Evolutionary conservation across 371 early-diverging fungal genomes (phyloP), one percentile per base, ranked within the genome.

Genomic region (Enterospora canceri): DNA sequence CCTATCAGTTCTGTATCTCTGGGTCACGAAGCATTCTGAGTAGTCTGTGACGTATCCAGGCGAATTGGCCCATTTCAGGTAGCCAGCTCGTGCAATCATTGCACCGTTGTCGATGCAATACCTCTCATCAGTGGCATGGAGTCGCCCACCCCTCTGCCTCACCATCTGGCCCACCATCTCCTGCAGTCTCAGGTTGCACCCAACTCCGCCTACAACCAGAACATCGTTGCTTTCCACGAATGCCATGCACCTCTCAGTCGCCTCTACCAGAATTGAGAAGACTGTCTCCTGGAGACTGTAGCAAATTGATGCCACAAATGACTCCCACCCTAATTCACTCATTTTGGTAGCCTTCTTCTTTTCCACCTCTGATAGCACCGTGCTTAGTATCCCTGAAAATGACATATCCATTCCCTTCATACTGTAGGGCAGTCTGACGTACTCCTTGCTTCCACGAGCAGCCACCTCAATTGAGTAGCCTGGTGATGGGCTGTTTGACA

Each of bases 331-430:
- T n/a, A n/a, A n/a, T n/a, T n/a, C n/a, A 8, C n/a, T 40, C n/a
- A 40, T 12, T n/a, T 40, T 40, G n/a, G 8, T 40, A 12, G 40
- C n/a, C n/a, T 40, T n/a, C n/a, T 40, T 40, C 19, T 71, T 57
- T 8, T 58, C 53, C 28, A 86, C 75, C 28, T 82, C 32, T 1
- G 68, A 83, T 58, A 92, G 92, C 54, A 94, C 87, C 63, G 84
- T 83, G 0, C 92, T 86, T 47, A 95, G 79, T 33, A 98, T 90
- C 2, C 97, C 98, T 1, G 89, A 88, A 75, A 96, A 96, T 15
- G 92, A 92, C n/a, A 98, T 91, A 73, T 98, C 98, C 97, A 97
- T 98, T 30, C 98, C 98, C 76, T 98, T 98, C 71, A 98, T 95
- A 0, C 87, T 83, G 77, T 96, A 96, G 0, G 98, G 98, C 29